phyloP scores from a whole-genome alignment of 371 early-diverging fungal species.

The Encephalitozoon cuniculi region DNA sequence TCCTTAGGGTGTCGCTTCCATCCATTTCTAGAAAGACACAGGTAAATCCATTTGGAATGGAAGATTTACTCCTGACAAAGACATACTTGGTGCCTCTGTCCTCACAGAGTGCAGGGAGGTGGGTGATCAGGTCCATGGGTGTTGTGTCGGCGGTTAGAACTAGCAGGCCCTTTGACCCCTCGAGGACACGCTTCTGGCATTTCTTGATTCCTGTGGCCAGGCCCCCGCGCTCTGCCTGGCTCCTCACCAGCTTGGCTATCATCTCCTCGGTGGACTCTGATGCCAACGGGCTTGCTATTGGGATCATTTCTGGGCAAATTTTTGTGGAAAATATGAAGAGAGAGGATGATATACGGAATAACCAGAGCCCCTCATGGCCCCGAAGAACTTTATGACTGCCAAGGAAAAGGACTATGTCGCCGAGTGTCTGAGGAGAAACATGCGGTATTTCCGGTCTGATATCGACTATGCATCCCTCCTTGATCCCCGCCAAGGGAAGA shows the following conservation, averaged over 20 bases:
- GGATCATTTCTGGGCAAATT: slow-evolving; percentile 26
- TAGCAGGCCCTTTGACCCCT: slow-evolving; percentile 64
- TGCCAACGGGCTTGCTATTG: slow-evolving; percentile 46
- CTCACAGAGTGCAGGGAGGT: slow-evolving; percentile 90
- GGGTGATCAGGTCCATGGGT: slow-evolving; percentile 89
- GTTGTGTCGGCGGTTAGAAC: slow-evolving; percentile 86
- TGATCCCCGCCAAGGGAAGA: not conserved
- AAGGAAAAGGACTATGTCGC: slow-evolving; percentile 43
- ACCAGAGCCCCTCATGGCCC: not conserved
- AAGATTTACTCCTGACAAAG: slow-evolving; percentile 73
- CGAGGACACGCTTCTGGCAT: slow-evolving; percentile 21
- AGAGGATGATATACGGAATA: not conserved
- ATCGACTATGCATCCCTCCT: slow-evolving; percentile 4
- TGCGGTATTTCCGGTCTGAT: not conserved
- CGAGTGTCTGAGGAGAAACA: slow-evolving; percentile 14
- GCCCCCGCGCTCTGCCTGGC: not conserved
- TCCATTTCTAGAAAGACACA: slow-evolving; percentile 33
- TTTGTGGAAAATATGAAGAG: not conserved
- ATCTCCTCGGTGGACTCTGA: slow-evolving; percentile 5
- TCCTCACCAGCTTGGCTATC: slow-evolving; percentile 16
- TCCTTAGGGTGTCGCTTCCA: not conserved
- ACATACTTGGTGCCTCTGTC: slow-evolving; percentile 81
- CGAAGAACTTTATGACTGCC: slow-evolving; percentile 29
- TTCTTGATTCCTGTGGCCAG: slow-evolving; percentile 42
- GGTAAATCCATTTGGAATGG: slow-evolving; percentile 19